Evolutionary conservation across 2,329 filamentous ascomycete genomes (phyloP).

Genomic region (Exophiala lecanii-corni): DNA sequence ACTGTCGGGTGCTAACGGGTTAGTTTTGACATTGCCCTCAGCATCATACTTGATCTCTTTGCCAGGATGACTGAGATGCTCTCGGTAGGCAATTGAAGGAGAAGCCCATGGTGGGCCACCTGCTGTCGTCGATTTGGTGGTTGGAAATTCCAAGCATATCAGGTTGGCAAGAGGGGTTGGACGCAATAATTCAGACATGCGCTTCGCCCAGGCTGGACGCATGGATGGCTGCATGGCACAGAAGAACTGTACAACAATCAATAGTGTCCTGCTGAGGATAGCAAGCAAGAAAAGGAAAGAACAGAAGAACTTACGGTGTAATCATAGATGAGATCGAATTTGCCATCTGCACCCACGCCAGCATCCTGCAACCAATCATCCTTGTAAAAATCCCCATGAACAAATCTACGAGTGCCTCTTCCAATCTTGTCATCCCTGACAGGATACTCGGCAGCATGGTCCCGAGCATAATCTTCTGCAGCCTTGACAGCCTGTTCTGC

Average conservation of each 20-base stretch:
- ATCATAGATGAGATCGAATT: conserved; percentile 55
- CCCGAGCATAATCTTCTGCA: conserved; percentile 33
- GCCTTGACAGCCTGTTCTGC: conserved; percentile 47
- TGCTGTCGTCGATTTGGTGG: conserved; percentile 60
- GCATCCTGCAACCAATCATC: conserved; percentile 38
- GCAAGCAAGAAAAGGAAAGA: not conserved
- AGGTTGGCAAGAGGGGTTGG: conserved; percentile 45
- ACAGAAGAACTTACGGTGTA: conserved; percentile 50
- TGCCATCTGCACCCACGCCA: conserved; percentile 30
- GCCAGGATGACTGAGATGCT: conserved; percentile 66
- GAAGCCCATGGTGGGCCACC: conserved; percentile 71
- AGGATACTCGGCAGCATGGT: conserved; percentile 34
- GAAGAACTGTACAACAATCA: conserved; percentile 48
- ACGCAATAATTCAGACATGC: conserved; percentile 52
- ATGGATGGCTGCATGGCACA: conserved; percentile 54
- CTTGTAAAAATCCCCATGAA: conserved; percentile 43
- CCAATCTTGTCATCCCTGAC: conserved; percentile 34
- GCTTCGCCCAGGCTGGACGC: conserved; percentile 54
- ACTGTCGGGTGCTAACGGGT: conserved; percentile 43
- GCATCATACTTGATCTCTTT: conserved; percentile 59
- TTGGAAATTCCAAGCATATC: conserved; percentile 72
- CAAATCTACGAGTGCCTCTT: conserved; percentile 37
- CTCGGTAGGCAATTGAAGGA: conserved; percentile 64
- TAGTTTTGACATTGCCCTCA: conserved; percentile 46
- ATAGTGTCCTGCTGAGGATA: not conserved